A percentile compares a stretch with the other conserved stretches of the same genome.
Evolutionary conservation across 352 stramenopile species (phyloP).

Genomic region (Globisporangium parvum): DNA sequence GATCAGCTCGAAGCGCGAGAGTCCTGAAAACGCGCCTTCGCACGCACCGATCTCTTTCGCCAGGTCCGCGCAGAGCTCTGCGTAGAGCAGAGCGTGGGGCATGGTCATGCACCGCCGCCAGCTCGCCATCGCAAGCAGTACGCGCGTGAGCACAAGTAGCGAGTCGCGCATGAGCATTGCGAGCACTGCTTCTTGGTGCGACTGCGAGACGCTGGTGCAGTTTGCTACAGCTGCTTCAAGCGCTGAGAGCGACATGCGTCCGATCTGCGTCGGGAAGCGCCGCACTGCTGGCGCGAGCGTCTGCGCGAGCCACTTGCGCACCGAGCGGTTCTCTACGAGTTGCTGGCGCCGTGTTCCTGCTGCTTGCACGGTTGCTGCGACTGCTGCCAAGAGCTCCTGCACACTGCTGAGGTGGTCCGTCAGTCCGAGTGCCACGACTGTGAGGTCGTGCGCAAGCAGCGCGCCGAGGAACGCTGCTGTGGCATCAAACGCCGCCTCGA

Average conservation of each 20-base stretch:
- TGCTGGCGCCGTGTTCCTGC: not conserved
- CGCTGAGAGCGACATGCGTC: not conserved
- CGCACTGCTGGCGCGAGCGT: constrained; percentile 10
- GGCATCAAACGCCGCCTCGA: constrained; percentile 16
- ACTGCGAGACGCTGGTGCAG: not conserved
- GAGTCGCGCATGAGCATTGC: constrained; percentile 28
- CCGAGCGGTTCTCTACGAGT: constrained; percentile 8
- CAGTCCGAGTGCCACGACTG: constrained; percentile 5
- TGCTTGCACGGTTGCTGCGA: not conserved
- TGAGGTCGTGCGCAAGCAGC: constrained; percentile 4
- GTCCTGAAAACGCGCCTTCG: constrained; percentile 1
- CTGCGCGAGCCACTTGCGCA: constrained; percentile 15
- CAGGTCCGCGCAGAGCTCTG: constrained; percentile 40
- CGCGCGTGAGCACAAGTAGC: constrained; percentile 32
- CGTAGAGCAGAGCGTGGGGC: constrained; percentile 26
- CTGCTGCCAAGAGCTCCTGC: constrained; percentile 4
- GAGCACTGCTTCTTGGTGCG: constrained; percentile 4
- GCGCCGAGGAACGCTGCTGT: constrained; percentile 3
- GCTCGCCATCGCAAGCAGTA: constrained; percentile 35
- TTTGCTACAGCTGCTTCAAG: not conserved
- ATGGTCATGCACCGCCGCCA: constrained; percentile 42
- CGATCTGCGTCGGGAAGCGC: constrained; percentile 5
- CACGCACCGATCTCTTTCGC: constrained; percentile 21
- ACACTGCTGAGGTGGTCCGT: not conserved
- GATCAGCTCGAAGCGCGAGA: constrained; percentile 37